phyloP scores from a whole-genome alignment of 148 eudicot species.

The Camellia lanceoleosa region DNA sequence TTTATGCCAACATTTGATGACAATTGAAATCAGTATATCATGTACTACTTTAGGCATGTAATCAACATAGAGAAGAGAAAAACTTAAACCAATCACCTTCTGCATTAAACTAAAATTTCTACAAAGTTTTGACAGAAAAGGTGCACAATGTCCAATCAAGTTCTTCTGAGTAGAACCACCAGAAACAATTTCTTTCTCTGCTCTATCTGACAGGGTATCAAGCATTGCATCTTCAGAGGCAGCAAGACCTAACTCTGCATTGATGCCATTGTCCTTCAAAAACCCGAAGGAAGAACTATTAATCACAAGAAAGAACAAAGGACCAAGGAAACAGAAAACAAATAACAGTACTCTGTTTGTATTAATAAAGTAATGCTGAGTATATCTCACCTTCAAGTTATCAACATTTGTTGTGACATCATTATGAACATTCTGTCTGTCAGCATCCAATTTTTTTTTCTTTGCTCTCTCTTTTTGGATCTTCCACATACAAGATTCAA shows the following conservation, averaged over 20 bases:
- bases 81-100: conserved; percentile 53
- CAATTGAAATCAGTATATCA: background rate
- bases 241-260: conserved; percentile 93
- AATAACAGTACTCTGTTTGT: background rate
- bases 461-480: conserved; percentile 74
- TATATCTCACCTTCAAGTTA: conserved; percentile 51
- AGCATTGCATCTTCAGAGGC: conserved; percentile 92
- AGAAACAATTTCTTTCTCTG: conserved; percentile 88
- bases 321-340: background rate
- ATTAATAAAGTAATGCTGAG: background rate
- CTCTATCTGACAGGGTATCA: conserved; percentile 70
- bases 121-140: conserved; percentile 76
- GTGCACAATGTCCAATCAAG: conserved; percentile 83
- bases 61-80: background rate
- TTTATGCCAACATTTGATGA: background rate
- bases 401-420: conserved; percentile 29
- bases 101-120: conserved; percentile 92
- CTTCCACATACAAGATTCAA: conserved; percentile 81
- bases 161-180: conserved; percentile 62
- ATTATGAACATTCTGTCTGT: conserved; percentile 29
- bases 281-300: conserved; percentile 5
- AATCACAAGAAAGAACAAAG: conserved; percentile 6
- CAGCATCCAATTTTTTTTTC: conserved; percentile 60
- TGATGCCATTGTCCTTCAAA: conserved; percentile 74
- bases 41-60: background rate